A percentile compares a stretch with the other conserved stretches of the same genome.
Evolutionary conservation across 257 asterid genomes (phyloP).

Genomic region (Coffea eugenioides): DNA sequence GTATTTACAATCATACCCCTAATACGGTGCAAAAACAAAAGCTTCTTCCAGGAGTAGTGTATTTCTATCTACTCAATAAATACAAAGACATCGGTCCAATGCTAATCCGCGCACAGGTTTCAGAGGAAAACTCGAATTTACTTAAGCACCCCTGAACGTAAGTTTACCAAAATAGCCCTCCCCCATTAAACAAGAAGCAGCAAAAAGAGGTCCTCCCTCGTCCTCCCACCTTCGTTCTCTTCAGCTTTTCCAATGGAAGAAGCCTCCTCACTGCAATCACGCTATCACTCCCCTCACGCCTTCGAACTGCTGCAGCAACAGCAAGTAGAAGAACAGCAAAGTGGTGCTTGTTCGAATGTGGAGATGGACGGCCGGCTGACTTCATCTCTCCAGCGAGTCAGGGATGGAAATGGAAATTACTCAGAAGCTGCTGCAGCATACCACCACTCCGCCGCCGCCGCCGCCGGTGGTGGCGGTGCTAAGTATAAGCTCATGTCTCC

Average conservation of each 20-base stretch:
- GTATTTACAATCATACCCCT: background rate
- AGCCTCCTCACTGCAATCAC: slow-evolving; percentile 12
- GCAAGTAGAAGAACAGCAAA: slow-evolving; percentile 6
- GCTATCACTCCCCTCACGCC: background rate
- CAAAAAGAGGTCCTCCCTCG: background rate
- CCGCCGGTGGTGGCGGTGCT: slow-evolving; percentile 37
- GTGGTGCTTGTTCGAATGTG: background rate
- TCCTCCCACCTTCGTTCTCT: background rate
- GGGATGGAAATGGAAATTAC: slow-evolving; percentile 9
- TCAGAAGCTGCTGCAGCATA: slow-evolving; percentile 9
- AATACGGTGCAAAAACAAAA: too few relatives aligned
- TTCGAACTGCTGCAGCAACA: background rate
- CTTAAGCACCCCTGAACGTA: slow-evolving; percentile 2
- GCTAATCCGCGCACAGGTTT: too few relatives aligned
- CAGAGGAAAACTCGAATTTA: background rate
- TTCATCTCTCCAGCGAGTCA: slow-evolving; percentile 1
- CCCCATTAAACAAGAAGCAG: too few relatives aligned
- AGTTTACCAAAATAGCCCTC: slow-evolving; percentile 9
- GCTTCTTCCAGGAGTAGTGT: too few relatives aligned
- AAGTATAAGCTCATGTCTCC: slow-evolving; percentile 89
- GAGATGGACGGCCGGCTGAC: slow-evolving; percentile 13
- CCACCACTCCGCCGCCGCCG: background rate
- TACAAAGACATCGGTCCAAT: too few relatives aligned
- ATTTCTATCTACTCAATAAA: too few relatives aligned
- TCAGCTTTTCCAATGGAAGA: slow-evolving; percentile 11